phyloP scores from a whole-genome alignment of 768 basidiomycete species.

The Boletales sp. region DNA sequence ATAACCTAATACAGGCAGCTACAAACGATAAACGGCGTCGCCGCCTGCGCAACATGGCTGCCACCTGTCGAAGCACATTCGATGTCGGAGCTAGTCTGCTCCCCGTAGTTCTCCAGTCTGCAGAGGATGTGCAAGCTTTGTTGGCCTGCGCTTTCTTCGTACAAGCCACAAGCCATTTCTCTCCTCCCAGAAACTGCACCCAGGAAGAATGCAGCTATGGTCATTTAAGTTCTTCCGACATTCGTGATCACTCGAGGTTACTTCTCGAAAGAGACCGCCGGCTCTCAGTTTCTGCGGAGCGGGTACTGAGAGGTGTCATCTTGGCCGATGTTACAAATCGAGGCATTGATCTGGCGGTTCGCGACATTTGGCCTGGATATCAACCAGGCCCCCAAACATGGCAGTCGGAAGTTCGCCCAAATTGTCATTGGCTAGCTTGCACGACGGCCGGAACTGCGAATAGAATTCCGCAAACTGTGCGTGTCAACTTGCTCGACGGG shows the following conservation, averaged over 20 bases:
- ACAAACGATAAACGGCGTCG: not conserved
- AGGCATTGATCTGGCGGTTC: slow-evolving; percentile 13
- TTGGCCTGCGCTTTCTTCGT: slow-evolving; percentile 21
- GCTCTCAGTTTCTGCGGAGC: slow-evolving; percentile 19
- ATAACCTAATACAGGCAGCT: slow-evolving; percentile 9
- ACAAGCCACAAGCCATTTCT: slow-evolving; percentile 1
- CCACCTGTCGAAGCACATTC: slow-evolving; percentile 31
- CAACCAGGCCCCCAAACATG: not conserved
- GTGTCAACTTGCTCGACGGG: slow-evolving; percentile 5
- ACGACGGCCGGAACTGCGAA: slow-evolving; percentile 4
- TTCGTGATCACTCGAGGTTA: no score
- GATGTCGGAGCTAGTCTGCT: slow-evolving; percentile 12
- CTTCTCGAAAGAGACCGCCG: slow-evolving; percentile 21
- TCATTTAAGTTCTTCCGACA: no score
- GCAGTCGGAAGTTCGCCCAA: not conserved
- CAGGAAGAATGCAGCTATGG: no score
- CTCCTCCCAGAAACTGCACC: no score
- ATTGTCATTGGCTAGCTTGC: slow-evolving; percentile 12
- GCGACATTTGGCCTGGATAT: not conserved
- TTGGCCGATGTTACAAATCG: not conserved
- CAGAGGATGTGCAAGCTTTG: not conserved
- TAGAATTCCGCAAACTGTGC: slow-evolving; percentile 13
- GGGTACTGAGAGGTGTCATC: not conserved
- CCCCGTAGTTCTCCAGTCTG: not conserved
- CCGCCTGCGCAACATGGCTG: slow-evolving; percentile 32